These are phyloP conservation scores for Boletellus ananiceps DNA, from an alignment of 768 basidiomycete species.

Conservation along the genomic window DNA sequence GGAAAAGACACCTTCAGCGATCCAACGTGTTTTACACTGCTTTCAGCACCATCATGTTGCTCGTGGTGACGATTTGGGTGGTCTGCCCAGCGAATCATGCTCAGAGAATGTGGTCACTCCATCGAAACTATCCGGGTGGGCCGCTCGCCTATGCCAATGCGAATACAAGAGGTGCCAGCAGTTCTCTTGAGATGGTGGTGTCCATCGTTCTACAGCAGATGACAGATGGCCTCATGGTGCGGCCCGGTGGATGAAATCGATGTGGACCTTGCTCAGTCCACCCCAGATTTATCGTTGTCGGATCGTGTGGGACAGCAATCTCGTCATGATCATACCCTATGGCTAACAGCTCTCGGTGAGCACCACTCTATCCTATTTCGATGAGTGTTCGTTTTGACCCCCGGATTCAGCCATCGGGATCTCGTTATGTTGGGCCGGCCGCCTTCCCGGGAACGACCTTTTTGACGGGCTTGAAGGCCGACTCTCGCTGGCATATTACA, in stretches of 20 bases:
- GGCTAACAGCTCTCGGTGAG: constrained; percentile 12
- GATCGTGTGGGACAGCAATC: constrained; percentile 25
- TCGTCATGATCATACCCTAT: constrained; percentile 10
- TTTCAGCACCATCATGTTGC: constrained; percentile 17
- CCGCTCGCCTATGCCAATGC: constrained; percentile 19
- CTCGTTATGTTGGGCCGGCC: neutral
- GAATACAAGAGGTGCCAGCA: constrained; percentile 10
- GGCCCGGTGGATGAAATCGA: constrained; percentile 18
- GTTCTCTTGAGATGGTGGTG: constrained; percentile 14
- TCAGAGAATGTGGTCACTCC: constrained; percentile 28
- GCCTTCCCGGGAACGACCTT: neutral
- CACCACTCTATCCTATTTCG: neutral
- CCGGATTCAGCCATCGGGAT: constrained; percentile 1
- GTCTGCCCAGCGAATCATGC: constrained; percentile 10
- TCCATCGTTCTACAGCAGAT: constrained; percentile 26
- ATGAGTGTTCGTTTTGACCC: neutral
- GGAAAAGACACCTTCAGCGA: neutral
- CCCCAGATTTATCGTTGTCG: constrained; percentile 36
- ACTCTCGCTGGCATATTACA: constrained; percentile 4
- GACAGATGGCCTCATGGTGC: constrained; percentile 24
- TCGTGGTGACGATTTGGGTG: constrained; percentile 29
- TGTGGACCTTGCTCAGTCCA: neutral
- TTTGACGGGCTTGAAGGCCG: neutral
- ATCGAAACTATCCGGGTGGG: constrained; percentile 29
- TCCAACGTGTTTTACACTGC: constrained; percentile 7